Percentiles rank a stretch among this genome's conserved stretches.
Conservation (phyloP, 768 basidiomycete species). For the Crassisporium funariophilum region DNA sequence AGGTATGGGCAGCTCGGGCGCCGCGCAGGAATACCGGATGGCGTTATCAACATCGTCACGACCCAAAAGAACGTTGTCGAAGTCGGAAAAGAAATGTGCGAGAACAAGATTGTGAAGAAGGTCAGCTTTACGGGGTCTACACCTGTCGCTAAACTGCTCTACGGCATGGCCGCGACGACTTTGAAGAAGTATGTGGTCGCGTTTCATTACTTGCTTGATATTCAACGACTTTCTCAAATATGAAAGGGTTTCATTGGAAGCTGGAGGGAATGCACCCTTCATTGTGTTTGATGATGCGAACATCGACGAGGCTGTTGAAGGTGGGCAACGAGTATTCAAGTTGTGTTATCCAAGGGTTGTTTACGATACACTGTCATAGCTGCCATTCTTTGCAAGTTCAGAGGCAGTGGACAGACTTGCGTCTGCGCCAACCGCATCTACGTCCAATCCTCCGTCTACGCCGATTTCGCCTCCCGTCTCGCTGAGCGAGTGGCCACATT, state of each 20-base stretch:
- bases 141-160: conserved; percentile 74
- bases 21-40: conserved; percentile 92
- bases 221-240: conserved; percentile 4
- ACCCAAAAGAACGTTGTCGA: conserved; percentile 81
- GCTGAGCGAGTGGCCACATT: conserved; percentile 81
- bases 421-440: conserved; percentile 91
- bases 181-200: conserved; percentile 69
- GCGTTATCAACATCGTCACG: conserved; percentile 93
- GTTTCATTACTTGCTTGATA: not conserved
- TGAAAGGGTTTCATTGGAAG: conserved; percentile 76
- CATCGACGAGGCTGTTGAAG: conserved; percentile 87
- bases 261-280: conserved; percentile 94
- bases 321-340: conserved; percentile 36
- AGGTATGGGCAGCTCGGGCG: conserved; percentile 58
- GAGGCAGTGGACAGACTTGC: conserved; percentile 80
- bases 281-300: conserved; percentile 98
- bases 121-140: conserved; percentile 92
- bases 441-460: conserved; percentile 89
- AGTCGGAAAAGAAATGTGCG: conserved; percentile 95
- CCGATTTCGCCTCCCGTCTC: conserved; percentile 87
- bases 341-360: not conserved
- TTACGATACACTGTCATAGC: conserved; percentile 37
- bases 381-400: conserved; percentile 79
- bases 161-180: conserved; percentile 71
- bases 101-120: conserved; percentile 84